A percentile compares a stretch with the other conserved stretches of the same genome.
Evolutionary conservation across 2,329 filamentous ascomycete species (phyloP).

Genomic region (Aspergillus pseudoviridinutans): DNA sequence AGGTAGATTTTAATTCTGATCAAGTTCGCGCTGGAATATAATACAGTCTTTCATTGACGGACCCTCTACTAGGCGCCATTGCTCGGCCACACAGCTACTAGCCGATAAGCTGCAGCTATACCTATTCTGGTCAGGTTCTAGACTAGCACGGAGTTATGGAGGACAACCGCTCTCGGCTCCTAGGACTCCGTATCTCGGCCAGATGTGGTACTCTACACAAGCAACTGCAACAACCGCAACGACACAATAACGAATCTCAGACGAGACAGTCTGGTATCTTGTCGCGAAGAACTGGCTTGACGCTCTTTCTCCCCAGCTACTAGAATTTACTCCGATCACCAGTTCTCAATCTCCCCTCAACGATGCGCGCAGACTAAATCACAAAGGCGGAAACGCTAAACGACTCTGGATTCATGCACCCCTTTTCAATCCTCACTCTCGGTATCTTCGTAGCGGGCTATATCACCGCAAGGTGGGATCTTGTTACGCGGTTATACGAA

Average conservation of each 20-base stretch:
- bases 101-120: too few species aligned
- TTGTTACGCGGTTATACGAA: constrained; percentile 95
- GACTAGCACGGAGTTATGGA: too few species aligned
- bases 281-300: neutral
- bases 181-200: too few species aligned
- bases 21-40: too few species aligned
- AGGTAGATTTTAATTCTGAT: too few species aligned
- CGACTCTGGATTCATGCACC: constrained; percentile 69
- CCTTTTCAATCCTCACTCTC: constrained; percentile 91
- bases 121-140: too few species aligned
- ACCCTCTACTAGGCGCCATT: too few species aligned
- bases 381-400: constrained; percentile 17
- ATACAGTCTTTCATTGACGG: too few species aligned
- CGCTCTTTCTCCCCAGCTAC: neutral
- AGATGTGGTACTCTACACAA: neutral
- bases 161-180: too few species aligned
- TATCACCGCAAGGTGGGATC: constrained; percentile 98
- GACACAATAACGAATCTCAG: too few species aligned
- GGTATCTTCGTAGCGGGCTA: constrained; percentile 99
- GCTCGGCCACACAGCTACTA: too few species aligned
- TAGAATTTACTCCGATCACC: neutral
- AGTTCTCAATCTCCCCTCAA: constrained; percentile 9
- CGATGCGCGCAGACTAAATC: constrained; percentile 31
- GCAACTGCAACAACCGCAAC: neutral
- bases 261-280: neutral